These are phyloP conservation scores for Psidium friedrichsthalianum DNA, from an alignment of 345 rosid genomes.

Conservation along the genomic window DNA sequence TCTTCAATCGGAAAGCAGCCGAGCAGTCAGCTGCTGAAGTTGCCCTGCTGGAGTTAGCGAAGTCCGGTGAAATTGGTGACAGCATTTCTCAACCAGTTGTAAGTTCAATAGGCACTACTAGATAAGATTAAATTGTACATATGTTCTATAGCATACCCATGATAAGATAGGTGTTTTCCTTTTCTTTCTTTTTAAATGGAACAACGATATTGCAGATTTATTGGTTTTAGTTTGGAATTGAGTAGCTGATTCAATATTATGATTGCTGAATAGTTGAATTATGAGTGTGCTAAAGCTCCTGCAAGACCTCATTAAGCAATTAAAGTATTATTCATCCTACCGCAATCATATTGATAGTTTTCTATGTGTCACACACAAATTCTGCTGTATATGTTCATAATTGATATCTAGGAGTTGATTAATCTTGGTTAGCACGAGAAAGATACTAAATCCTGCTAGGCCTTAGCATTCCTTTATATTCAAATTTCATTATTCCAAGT, in stretches of 20 bases:
- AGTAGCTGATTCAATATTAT: neutral
- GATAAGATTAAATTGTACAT: neutral
- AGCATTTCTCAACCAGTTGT: conserved; percentile 68
- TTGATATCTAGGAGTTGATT: neutral
- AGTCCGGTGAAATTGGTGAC: conserved; percentile 37
- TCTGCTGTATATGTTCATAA: neutral
- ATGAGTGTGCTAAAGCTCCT: neutral
- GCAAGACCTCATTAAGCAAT: neutral
- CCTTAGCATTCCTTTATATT: neutral
- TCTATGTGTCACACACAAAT: neutral
- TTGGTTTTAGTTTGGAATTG: neutral
- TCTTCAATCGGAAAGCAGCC: conserved; percentile 88
- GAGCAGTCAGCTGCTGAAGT: conserved; percentile 98
- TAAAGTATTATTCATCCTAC: neutral
- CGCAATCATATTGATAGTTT: neutral
- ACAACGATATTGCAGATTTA: neutral
- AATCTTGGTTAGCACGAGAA: neutral
- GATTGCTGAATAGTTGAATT: neutral
- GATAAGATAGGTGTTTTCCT: neutral
- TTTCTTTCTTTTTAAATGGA: neutral
- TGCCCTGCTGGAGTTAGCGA: conserved; percentile 61
- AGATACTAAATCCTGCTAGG: neutral
- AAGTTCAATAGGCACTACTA: conserved; percentile 13
- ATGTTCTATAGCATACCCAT: neutral
- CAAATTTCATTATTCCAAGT: neutral